phyloP scores from a whole-genome alignment of 1,284 basidiomycete genomes.

The Tausonia pullulans region DNA sequence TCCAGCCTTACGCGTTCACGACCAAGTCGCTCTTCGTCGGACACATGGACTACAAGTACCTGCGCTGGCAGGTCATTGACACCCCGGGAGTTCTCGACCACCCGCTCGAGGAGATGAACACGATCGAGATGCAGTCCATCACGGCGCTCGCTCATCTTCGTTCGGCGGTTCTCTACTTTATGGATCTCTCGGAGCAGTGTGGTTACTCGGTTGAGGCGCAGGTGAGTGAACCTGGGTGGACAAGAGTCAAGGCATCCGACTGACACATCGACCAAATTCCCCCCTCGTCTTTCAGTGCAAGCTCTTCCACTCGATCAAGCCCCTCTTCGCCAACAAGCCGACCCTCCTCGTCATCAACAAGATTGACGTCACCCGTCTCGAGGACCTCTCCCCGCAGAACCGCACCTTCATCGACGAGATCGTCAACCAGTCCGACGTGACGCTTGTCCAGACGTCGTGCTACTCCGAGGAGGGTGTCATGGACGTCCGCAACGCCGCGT shows the following conservation, averaged over 20 bases:
- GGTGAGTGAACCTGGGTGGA: conserved; percentile 37
- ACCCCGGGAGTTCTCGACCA: conserved; percentile 77
- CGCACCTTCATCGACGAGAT: conserved; percentile 75
- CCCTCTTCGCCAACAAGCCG: conserved; percentile 83
- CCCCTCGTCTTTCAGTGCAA: conserved; percentile 52
- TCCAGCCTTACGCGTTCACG: conserved; percentile 95
- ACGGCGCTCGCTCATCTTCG: conserved; percentile 89
- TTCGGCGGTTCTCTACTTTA: conserved; percentile 85
- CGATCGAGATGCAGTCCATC: conserved; percentile 98
- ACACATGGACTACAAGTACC: conserved; percentile 93
- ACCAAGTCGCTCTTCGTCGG: conserved; percentile 94
- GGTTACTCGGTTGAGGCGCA: conserved; percentile 90
- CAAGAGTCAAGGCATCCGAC: no score
- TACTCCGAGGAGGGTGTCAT: conserved; percentile 92
- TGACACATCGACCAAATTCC: no score
- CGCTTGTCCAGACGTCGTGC: conserved; percentile 72
- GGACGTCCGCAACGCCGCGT: conserved; percentile 83
- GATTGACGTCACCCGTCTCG: conserved; percentile 75
- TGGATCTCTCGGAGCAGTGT: conserved; percentile 94
- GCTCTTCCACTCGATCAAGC: conserved; percentile 95
- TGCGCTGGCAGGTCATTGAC: conserved; percentile 96
- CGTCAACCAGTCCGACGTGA: conserved; percentile 56
- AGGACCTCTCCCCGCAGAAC: conserved; percentile 63
- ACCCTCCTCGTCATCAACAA: conserved; percentile 90
- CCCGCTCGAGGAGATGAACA: conserved; percentile 96